phyloP scores from a whole-genome alignment of 805 yeast genomes.

The Metschnikowia cubensis region DNA sequence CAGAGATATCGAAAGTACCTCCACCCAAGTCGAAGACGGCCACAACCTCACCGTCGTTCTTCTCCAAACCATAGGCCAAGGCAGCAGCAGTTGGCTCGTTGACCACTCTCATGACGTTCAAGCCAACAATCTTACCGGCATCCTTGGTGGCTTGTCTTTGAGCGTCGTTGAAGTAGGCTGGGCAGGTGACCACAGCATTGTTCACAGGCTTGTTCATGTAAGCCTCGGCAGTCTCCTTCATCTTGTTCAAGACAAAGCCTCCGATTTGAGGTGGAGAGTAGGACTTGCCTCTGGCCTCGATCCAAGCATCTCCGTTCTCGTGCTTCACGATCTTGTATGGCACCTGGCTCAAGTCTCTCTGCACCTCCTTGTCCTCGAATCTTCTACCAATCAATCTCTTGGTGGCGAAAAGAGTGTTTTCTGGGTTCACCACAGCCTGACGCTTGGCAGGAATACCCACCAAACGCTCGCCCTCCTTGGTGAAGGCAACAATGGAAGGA shows the following conservation, averaged over 20 bases:
- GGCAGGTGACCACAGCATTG: constrained; percentile 89
- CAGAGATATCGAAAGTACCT: constrained; percentile 97
- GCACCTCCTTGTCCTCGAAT: constrained; percentile 84
- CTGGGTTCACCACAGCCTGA: constrained; percentile 92
- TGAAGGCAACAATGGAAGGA: constrained; percentile 93
- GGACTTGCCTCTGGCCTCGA: constrained; percentile 79
- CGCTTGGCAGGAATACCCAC: constrained; percentile 96
- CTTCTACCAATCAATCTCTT: constrained; percentile 94
- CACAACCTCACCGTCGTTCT: constrained; percentile 75
- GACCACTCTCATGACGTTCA: constrained; percentile 84
- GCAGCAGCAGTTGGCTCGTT: constrained; percentile 95
- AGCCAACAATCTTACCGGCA: constrained; percentile 96
- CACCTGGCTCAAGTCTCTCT: constrained; percentile 79
- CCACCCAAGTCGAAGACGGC: constrained; percentile 98
- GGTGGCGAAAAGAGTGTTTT: constrained; percentile 90
- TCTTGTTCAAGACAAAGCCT: constrained; percentile 87
- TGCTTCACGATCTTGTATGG: constrained; percentile 91
- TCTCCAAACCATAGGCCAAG: constrained; percentile 90
- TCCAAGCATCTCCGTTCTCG: constrained; percentile 94
- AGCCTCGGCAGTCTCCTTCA: constrained; percentile 97
- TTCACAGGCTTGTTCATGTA: constrained; percentile 81
- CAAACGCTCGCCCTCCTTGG: constrained; percentile 75
- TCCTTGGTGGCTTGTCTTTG: constrained; percentile 94
- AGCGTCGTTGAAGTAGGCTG: constrained; percentile 87
- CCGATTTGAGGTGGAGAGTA: constrained; percentile 97